These are phyloP conservation scores for Triticum turgidum DNA, from an alignment of 176 grass and related monocot genomes.

Conservation along the genomic window DNA sequence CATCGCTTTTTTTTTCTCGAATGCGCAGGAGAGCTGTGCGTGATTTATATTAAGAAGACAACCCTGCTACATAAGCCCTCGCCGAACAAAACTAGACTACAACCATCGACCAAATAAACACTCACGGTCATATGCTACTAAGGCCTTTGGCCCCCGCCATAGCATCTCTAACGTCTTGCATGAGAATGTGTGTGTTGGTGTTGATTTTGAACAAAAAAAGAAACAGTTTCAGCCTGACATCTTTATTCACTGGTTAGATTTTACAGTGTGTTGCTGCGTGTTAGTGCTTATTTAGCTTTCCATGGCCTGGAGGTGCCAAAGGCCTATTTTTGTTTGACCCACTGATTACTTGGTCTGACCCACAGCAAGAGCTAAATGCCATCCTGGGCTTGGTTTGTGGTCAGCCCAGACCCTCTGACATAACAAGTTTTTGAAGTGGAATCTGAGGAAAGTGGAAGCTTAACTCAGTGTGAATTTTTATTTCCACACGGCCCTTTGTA, in stretches of 20 bases:
- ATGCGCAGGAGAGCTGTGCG: not conserved
- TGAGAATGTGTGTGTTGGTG: no score
- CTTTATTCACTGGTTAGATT: not conserved
- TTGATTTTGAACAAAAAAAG: conserved; percentile 9
- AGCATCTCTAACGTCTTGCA: no score
- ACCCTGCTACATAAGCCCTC: not conserved
- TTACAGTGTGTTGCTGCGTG: not conserved
- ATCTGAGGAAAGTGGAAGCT: not conserved
- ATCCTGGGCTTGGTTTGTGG: not conserved
- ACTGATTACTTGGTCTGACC: not conserved
- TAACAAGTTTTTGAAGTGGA: not conserved
- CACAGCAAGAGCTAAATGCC: not conserved
- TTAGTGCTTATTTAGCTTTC: not conserved
- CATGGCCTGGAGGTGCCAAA: not conserved
- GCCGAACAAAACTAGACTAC: not conserved
- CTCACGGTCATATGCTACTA: not conserved
- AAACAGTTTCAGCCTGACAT: not conserved
- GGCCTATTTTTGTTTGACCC: not conserved
- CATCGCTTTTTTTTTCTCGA: not conserved
- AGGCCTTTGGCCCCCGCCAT: not conserved
- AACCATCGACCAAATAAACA: not conserved
- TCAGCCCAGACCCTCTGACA: not conserved
- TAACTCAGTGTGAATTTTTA: not conserved
- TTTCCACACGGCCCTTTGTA: not conserved
- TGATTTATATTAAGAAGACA: not conserved